Base-by-base conservation (phyloP, 2,329 filamentous ascomycete species). In the Incumbomyces delicatus region DNA sequence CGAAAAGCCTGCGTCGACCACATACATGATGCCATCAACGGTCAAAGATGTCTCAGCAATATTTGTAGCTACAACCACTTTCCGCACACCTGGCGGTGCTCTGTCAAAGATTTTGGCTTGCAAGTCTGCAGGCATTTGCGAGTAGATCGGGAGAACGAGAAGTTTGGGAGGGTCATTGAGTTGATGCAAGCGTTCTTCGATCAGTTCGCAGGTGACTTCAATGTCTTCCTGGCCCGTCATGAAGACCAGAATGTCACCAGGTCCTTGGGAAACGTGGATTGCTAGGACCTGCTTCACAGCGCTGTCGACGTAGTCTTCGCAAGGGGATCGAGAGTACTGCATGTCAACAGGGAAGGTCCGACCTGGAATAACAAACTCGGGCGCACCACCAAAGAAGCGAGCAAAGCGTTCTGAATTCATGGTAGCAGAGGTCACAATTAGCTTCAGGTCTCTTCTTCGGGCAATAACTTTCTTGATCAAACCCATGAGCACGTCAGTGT, bases 211-310 rank as follows among this genome's bases (percentile, higher is more conserved):
- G 0, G 94, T 98, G 35, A 85, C 85, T 64, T 98, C 92, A 51
- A 98, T 98, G 60, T 98, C 92, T 66, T 98, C 94, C 63, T 96
- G 92, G 10, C 92, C 92, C 0, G 94, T 98, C 92, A 98, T 98
- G 66, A 98, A 98, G 7, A 98, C 90, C 7, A 98, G 72, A 47
- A 98, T 96, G 66, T 98, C 92, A 11, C 92, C 92, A 1, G 80
- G 68, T 0, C 87, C 87, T 73, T 96, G 94, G 0, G 89, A 95
- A 10, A 98, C 89, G 59, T 98, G 92, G 43, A 98, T 96, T 1
- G 88, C 84, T 39, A 98, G 75, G 33, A 95, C 86, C 65, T 96
- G 92, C 61, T 95, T 92, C 44, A 98, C 92, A 1, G 94, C 87
- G 57, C 88, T 87, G 60, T 98, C 94, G 27, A 98, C 92, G 57